Evolutionary conservation across 306 rosid species (phyloP).

Genomic region (Benincasa hispida): DNA sequence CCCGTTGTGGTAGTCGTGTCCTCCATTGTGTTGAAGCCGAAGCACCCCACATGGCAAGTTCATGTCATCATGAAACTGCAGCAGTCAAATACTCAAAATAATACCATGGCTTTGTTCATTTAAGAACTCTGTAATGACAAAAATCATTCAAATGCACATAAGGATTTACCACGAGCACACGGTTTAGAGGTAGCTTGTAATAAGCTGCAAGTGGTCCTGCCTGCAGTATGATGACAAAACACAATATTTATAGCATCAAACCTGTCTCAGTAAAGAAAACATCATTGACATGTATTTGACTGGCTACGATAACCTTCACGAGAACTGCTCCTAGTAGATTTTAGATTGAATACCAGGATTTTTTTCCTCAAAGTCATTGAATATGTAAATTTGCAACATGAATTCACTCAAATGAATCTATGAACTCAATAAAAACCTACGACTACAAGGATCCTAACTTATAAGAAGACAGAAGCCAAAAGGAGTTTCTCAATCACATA

Average conservation of each 20-base stretch:
- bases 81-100: neutral
- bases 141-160: neutral
- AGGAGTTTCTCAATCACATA: conserved; percentile 23
- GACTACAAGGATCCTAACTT: neutral
- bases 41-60: conserved; percentile 89
- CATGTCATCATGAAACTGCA: conserved; percentile 85
- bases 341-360: neutral
- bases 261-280: neutral
- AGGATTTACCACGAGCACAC: conserved; percentile 65
- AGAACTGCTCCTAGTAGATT: neutral
- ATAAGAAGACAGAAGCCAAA: neutral
- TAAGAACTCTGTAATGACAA: neutral
- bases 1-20: no score
- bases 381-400: neutral
- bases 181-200: conserved; percentile 89
- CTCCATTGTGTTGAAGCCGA: no score
- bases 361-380: neutral
- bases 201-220: conserved; percentile 88
- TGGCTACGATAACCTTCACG: neutral
- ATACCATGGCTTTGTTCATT: neutral
- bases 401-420: neutral
- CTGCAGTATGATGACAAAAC: conserved; percentile 32
- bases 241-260: conserved; percentile 1
- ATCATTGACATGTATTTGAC: neutral
- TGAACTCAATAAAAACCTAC: neutral